These are phyloP conservation scores for Zopfochytrium polystomum DNA, from an alignment of 371 early-diverging fungal genomes.

Conservation along the genomic window DNA sequence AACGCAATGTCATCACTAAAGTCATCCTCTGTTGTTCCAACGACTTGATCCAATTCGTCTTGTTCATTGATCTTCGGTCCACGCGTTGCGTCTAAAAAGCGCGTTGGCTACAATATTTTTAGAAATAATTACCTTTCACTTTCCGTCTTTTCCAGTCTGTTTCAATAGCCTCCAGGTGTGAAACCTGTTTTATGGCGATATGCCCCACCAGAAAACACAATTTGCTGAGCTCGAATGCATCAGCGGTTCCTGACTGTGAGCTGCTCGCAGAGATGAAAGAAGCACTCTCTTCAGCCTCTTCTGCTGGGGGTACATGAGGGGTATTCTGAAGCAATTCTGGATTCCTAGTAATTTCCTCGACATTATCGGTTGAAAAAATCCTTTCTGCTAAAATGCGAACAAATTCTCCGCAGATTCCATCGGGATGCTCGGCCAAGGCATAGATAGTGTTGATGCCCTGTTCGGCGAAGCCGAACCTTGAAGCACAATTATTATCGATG, in stretches of 20 bases:
- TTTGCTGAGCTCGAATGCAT: slow-evolving; percentile 73
- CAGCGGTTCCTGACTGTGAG: slow-evolving; percentile 7
- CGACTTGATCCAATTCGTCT: slow-evolving; percentile 71
- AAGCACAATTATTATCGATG: background rate
- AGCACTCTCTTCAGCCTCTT: background rate
- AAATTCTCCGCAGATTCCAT: slow-evolving; percentile 69
- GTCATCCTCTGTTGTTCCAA: slow-evolving; percentile 91
- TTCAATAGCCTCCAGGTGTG: slow-evolving; percentile 88
- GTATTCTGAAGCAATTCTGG: background rate
- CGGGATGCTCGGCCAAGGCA: slow-evolving; percentile 82
- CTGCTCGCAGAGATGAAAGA: background rate
- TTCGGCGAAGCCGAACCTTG: slow-evolving; percentile 84
- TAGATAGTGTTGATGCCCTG: slow-evolving; percentile 91
- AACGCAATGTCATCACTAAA: slow-evolving; percentile 80
- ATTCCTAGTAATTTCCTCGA: too few relatives aligned
- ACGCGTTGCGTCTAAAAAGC: slow-evolving; percentile 8
- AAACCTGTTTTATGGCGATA: slow-evolving; percentile 91
- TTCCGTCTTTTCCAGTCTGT: slow-evolving; percentile 79
- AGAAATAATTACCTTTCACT: slow-evolving; percentile 20
- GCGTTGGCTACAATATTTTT: background rate
- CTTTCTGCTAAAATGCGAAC: slow-evolving; percentile 60
- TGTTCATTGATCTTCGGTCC: background rate
- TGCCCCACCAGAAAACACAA: slow-evolving; percentile 91
- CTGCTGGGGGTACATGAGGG: background rate
- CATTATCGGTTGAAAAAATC: too few relatives aligned